These are phyloP conservation scores for Termitomyces sp. DNA, from an alignment of 768 basidiomycete species.

Conservation along the genomic window DNA sequence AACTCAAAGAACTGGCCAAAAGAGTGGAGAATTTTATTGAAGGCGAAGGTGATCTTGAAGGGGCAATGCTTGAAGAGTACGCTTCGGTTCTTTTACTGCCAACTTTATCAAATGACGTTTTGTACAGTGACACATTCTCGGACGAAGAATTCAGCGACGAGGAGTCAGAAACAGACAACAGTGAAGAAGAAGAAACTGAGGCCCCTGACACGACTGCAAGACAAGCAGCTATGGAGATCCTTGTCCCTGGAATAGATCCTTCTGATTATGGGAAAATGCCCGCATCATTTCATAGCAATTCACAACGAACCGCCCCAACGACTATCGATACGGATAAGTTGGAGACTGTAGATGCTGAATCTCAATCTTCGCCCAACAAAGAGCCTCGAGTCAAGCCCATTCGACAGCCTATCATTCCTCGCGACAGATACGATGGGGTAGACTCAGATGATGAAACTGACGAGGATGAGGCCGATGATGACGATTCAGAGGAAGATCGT, in stretches of 20 bases:
- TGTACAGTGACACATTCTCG: conserved; percentile 60
- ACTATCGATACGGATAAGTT: conserved; percentile 43
- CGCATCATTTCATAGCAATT: conserved; percentile 63
- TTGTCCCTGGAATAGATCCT: conserved; percentile 78
- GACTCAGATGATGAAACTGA: conserved; percentile 89
- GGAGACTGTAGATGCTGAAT: conserved; percentile 17
- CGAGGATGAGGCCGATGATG: conserved; percentile 46
- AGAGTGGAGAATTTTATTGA: conserved; percentile 91
- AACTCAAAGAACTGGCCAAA: conserved; percentile 72
- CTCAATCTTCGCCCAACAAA: conserved; percentile 10
- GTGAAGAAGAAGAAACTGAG: conserved; percentile 38
- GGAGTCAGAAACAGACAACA: conserved; percentile 47
- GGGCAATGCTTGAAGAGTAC: conserved; percentile 89
- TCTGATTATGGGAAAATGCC: conserved; percentile 91
- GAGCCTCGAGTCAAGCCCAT: conserved; percentile 43
- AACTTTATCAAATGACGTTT: conserved; percentile 6
- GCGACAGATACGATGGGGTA: conserved; percentile 88
- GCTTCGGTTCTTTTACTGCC: not conserved
- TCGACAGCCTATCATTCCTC: conserved; percentile 76
- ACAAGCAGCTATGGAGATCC: conserved; percentile 69
- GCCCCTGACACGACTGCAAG: conserved; percentile 38
- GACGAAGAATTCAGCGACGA: conserved; percentile 65
- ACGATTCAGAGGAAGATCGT: conserved; percentile 75
- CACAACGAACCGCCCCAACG: conserved; percentile 59
- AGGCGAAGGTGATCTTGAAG: conserved; percentile 85